Percentiles rank a stretch among this genome's conserved stretches.
Evolutionary conservation across 164 flowering plant genomes (phyloP).

Genomic region (Piper betle): DNA sequence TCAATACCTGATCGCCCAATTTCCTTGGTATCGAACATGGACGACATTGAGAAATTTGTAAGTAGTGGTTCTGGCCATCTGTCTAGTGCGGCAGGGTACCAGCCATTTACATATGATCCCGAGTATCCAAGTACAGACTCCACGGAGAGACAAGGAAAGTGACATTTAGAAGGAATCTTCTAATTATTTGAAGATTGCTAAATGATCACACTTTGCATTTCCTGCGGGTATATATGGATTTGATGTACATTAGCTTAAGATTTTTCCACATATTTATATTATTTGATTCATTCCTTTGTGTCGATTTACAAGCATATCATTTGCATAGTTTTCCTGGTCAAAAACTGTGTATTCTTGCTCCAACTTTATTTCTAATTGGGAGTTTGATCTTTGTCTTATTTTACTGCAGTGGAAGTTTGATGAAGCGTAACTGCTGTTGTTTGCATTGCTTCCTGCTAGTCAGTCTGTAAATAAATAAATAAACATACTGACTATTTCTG

Average conservation of each 20-base stretch:
- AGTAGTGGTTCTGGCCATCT: slow-evolving; percentile 49
- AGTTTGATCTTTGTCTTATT: too few relatives aligned
- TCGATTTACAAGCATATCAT: not conserved
- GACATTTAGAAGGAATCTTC: not conserved
- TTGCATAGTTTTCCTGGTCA: not conserved
- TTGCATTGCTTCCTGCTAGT: too few relatives aligned
- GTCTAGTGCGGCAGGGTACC: slow-evolving; percentile 47
- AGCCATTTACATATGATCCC: slow-evolving; percentile 21
- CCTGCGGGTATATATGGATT: not conserved
- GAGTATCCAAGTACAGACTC: slow-evolving; percentile 2
- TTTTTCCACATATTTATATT: not conserved
- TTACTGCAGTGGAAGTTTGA: too few relatives aligned
- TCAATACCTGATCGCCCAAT: slow-evolving; percentile 63
- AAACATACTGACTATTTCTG: too few relatives aligned
- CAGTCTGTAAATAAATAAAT: too few relatives aligned
- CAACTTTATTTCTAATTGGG: too few relatives aligned
- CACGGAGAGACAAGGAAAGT: not conserved
- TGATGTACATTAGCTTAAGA: not conserved
- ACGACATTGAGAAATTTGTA: slow-evolving; percentile 52
- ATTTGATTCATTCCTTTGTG: not conserved
- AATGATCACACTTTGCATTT: not conserved
- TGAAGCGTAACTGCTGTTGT: too few relatives aligned
- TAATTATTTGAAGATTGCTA: not conserved
- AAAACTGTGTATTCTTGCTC: not conserved
- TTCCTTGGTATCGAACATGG: slow-evolving; percentile 34